Percentiles rank a stretch among this genome's conserved stretches.
phyloP scores from a whole-genome alignment of 805 yeast species.

The Zygosaccharomyces bisporus region DNA sequence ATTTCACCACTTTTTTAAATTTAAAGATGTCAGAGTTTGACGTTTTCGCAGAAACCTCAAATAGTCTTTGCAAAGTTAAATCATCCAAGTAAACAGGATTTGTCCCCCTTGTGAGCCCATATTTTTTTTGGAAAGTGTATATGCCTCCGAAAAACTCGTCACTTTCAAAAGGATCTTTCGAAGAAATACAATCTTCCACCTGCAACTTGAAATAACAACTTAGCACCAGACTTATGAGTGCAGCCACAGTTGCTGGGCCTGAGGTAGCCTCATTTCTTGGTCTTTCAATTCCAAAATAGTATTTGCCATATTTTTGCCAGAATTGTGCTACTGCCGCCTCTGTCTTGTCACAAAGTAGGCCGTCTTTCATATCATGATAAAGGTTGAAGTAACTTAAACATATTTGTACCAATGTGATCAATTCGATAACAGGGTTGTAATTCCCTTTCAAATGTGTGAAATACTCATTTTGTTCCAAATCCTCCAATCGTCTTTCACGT shows the following conservation, averaged over 20 bases:
- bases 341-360: constrained; percentile 75
- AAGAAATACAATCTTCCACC: constrained; percentile 52
- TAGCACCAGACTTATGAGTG: constrained; percentile 71
- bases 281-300: constrained; percentile 28
- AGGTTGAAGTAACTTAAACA: constrained; percentile 74
- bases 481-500: constrained; percentile 11
- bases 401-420: constrained; percentile 71
- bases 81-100: constrained; percentile 53
- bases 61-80: constrained; percentile 48
- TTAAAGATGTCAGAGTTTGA: constrained; percentile 45
- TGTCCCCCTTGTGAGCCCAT: constrained; percentile 40
- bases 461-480: constrained; percentile 10
- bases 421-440: constrained; percentile 64
- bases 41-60: constrained; percentile 45
- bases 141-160: constrained; percentile 64
- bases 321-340: constrained; percentile 66
- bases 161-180: constrained; percentile 81
- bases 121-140: constrained; percentile 73
- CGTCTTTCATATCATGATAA: constrained; percentile 64
- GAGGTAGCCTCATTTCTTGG: constrained; percentile 48
- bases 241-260: constrained; percentile 68
- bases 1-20: constrained; percentile 63
- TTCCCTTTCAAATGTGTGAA: constrained; percentile 2
- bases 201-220: constrained; percentile 65
- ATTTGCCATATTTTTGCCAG: constrained; percentile 73